Evolutionary conservation across 208 protist genomes (phyloP).

Genomic region (Trypanosoma avium): DNA sequence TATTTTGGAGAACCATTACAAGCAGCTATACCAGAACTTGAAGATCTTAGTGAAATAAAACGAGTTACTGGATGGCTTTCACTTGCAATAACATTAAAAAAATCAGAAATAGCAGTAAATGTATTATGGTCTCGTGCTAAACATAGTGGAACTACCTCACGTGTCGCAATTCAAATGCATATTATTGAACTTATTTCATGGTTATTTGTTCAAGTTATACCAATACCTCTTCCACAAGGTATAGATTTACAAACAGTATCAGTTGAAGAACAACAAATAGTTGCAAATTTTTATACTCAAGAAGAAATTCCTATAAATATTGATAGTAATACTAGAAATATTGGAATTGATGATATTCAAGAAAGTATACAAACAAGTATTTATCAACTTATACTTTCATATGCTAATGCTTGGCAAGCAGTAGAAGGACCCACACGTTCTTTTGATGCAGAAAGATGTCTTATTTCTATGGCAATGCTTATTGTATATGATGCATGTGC

Average conservation of each 20-base stretch:
- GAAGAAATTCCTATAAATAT: slow-evolving; percentile 21
- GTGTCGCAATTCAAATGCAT: slow-evolving; percentile 75
- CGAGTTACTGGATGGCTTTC: slow-evolving; percentile 23
- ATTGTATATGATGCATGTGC: slow-evolving; percentile 70
- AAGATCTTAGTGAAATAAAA: slow-evolving; percentile 29
- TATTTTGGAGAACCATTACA: slow-evolving; percentile 49
- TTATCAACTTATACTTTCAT: slow-evolving; percentile 60
- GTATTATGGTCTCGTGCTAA: slow-evolving; percentile 50
- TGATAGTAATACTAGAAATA: no score
- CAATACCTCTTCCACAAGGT: slow-evolving; percentile 36
- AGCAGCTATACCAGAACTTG: slow-evolving; percentile 27
- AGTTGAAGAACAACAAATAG: slow-evolving; percentile 3
- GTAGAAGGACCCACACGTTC: slow-evolving; percentile 67
- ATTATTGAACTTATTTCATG: slow-evolving; percentile 74
- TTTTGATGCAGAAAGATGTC: slow-evolving; percentile 65
- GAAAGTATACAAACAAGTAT: slow-evolving; percentile 25
- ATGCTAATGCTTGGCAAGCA: slow-evolving; percentile 77
- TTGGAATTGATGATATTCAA: slow-evolving; percentile 12
- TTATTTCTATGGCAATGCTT: slow-evolving; percentile 64
- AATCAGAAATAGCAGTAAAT: slow-evolving; percentile 26
- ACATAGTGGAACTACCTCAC: slow-evolving; percentile 63
- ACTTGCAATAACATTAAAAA: slow-evolving; percentile 31
- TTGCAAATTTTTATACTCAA: slow-evolving; percentile 17
- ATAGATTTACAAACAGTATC: background rate
- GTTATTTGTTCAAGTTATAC: slow-evolving; percentile 56